These are phyloP conservation scores for Acacia crassicarpa DNA, from an alignment of 306 rosid species.

Conservation along the genomic window DNA sequence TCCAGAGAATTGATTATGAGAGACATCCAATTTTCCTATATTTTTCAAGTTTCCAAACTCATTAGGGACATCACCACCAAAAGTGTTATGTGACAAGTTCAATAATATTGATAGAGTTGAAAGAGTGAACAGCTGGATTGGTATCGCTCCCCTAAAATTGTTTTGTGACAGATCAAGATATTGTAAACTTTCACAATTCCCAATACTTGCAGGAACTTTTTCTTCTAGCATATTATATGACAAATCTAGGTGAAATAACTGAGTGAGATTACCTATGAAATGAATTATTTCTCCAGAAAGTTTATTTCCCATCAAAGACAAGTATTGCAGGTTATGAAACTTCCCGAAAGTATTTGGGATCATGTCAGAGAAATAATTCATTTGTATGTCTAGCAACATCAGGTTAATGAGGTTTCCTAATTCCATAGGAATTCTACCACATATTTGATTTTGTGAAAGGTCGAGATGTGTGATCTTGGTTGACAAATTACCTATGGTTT, in stretches of 20 bases:
- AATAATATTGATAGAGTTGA: background rate
- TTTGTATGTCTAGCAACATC: fast-evolving
- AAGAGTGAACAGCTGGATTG: background rate
- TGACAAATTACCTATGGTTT: background rate
- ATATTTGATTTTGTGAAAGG: too few species aligned
- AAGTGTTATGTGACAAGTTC: background rate
- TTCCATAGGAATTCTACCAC: background rate
- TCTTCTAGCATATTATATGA: background rate
- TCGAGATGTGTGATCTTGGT: too few species aligned
- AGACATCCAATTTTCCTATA: background rate
- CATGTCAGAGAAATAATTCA: too few species aligned
- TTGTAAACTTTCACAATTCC: background rate
- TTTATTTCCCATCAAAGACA: too few species aligned
- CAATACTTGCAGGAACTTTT: background rate
- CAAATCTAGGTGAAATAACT: too few species aligned
- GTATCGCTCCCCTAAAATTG: background rate
- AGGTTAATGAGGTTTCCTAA: background rate
- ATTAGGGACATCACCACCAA: background rate
- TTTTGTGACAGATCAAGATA: background rate
- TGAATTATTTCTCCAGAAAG: background rate
- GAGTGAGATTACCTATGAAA: background rate
- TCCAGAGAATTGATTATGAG: background rate
- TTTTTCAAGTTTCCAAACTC: background rate
- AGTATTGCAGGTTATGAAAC: background rate
- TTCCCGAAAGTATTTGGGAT: background rate